These are phyloP conservation scores for Tilletia horrida DNA, from an alignment of 1,284 basidiomycete genomes.

Conservation along the genomic window DNA sequence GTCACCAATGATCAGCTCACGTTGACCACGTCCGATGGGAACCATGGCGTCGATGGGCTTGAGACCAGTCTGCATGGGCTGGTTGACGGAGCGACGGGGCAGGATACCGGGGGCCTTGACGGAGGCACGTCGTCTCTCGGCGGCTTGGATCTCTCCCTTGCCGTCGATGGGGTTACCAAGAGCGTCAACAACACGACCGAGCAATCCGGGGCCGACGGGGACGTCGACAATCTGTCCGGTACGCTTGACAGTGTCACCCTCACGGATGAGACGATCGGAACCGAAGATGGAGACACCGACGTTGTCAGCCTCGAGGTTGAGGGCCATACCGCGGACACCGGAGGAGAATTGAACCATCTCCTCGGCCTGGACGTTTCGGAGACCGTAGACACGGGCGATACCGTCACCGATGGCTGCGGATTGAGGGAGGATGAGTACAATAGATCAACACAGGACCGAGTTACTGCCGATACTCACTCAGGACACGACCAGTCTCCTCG, in stretches of 20 bases:
- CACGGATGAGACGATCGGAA: conserved; percentile 99
- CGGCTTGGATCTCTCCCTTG: conserved; percentile 91
- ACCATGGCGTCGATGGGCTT: conserved; percentile 99
- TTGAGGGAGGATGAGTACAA: conserved; percentile 15
- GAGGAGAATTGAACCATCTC: conserved; percentile 99
- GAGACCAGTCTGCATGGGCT: conserved; percentile 99
- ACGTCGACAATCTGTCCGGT: conserved; percentile 99
- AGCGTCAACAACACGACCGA: conserved; percentile 98
- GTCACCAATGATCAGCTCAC: conserved; percentile 99
- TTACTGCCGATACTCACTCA: conserved; percentile 68
- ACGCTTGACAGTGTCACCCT: conserved; percentile 99
- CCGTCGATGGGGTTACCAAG: conserved; percentile 99
- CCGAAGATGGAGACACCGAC: conserved; percentile 99
- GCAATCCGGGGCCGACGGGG: conserved; percentile 89
- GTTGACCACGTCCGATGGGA: conserved; percentile 98
- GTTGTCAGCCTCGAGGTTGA: conserved; percentile 99
- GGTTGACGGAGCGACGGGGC: conserved; percentile 97
- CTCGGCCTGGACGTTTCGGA: conserved; percentile 79
- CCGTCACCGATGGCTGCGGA: conserved; percentile 90
- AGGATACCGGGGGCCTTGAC: conserved; percentile 98
- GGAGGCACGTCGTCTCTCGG: conserved; percentile 90
- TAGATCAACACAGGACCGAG: not conserved
- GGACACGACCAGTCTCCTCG: conserved; percentile 96
- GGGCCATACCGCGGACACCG: conserved; percentile 83
- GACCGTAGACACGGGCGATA: conserved; percentile 96